Base-by-base conservation (phyloP, 192 early-diverging fungal genomes). In the Chytriomyces confervae region DNA sequence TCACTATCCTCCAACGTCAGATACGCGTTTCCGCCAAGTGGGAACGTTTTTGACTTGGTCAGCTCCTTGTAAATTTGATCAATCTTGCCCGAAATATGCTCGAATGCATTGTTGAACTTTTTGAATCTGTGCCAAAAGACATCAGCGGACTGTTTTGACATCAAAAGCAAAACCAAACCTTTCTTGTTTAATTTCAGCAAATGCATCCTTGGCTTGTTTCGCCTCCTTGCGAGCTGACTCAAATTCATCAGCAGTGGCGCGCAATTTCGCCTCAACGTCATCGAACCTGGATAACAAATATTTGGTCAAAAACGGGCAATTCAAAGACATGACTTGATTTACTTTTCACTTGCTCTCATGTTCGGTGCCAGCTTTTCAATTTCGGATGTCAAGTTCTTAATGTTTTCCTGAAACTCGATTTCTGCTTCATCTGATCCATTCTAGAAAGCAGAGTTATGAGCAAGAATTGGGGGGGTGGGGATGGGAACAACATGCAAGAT, bases 31-130 rank as follows among this genome's bases (percentile, higher is more conserved):
- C 98, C 98, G 8, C 98, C 98, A 67, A 94, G 79, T 6, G 97
- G 94, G 81, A 98, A 96, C 23, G 90, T 89, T 29, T 87, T 82
- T 46, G 92, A 95, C 73, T 87, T 90, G 7, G 98, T 99, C 36
- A 99, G 86, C 46, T 97, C 94, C 81, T 98, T 98, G 86, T 99
- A 99, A 24, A 98, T 92, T 64, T 88, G 88, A 84, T 98, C 96
- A 86, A 99, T 99, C 23, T 91, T 91, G 50, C 93, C 93, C 24
- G 93, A 87, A 72, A 99, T 92, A 76, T 99, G 95, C 67, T 84
- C 88, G 86, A 91, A 99, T 50, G 96, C 95, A 43, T 85, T 85
- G 74, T 91, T 85, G 77, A 99, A 99, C 13, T 75, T 72, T 46
- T 91, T 84, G 79, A 93, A 93, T 72, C 95, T 91, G 36, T 57